These are phyloP conservation scores for Saccharomyces cerevisiae DNA, from an alignment of 805 yeast species.

Conservation along the genomic window DNA sequence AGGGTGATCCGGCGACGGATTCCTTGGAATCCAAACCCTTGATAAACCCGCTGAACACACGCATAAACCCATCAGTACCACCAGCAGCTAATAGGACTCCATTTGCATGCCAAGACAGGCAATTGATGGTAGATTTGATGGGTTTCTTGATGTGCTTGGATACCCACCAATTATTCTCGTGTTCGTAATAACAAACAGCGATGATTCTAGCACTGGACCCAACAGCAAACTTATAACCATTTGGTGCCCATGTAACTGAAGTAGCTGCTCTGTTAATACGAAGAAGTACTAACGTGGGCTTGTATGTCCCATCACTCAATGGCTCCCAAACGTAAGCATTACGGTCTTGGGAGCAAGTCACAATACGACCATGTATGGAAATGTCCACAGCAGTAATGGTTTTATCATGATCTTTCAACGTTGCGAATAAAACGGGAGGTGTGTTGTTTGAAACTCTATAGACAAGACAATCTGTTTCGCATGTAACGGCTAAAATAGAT, in stretches of 20 bases:
- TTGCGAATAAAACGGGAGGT: slow-evolving; percentile 55
- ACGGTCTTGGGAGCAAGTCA: slow-evolving; percentile 96
- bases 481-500: slow-evolving; percentile 68
- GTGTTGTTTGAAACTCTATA: slow-evolving; percentile 45
- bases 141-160: slow-evolving; percentile 95
- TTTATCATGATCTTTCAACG: slow-evolving; percentile 80
- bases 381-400: slow-evolving; percentile 92
- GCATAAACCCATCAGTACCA: slow-evolving; percentile 85
- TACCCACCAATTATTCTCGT: slow-evolving; percentile 98
- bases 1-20: slow-evolving; percentile 46
- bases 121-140: slow-evolving; percentile 75
- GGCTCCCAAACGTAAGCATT: slow-evolving; percentile 96
- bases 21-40: slow-evolving; percentile 76
- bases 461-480: slow-evolving; percentile 66
- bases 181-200: slow-evolving; percentile 93
- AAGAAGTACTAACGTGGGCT: slow-evolving; percentile 85
- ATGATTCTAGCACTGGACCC: slow-evolving; percentile 92
- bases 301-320: slow-evolving; percentile 48
- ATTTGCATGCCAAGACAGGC: slow-evolving; percentile 90
- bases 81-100: slow-evolving; percentile 82
- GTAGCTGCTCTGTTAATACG: slow-evolving; percentile 96
- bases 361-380: slow-evolving; percentile 78
- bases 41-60: slow-evolving; percentile 82
- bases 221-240: slow-evolving; percentile 91
- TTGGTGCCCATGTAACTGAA: slow-evolving; percentile 88